Conservation (phyloP, 179 eudicot genomes). For the Spinacia oleracea region DNA sequence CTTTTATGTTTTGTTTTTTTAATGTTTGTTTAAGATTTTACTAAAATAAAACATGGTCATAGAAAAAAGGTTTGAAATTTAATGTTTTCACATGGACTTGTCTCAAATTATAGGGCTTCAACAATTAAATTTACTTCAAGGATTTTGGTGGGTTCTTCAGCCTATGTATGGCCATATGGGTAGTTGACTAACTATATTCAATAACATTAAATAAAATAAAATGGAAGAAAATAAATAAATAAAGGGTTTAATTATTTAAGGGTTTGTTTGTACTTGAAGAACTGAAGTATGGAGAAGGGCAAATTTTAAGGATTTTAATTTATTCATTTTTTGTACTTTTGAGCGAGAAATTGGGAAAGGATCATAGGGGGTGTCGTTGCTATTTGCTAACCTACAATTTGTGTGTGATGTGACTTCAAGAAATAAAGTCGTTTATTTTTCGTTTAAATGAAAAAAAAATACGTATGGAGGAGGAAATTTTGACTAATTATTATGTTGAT, state of each 20-base stretch:
- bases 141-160: not conserved
- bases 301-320: not conserved
- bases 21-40: not conserved
- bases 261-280: not conserved
- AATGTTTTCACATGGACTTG: conserved; percentile 18
- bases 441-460: too few species aligned
- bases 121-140: not conserved
- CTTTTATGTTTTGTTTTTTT: not conserved
- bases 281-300: not conserved
- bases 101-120: not conserved
- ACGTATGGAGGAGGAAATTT: too few species aligned
- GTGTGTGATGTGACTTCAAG: not conserved
- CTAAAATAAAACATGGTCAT: not conserved
- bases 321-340: not conserved
- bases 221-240: not conserved
- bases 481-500: too few species aligned
- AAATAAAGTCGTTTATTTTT: not conserved
- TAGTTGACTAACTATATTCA: too few species aligned
- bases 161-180: not conserved
- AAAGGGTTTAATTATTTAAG: not conserved
- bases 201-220: too few species aligned
- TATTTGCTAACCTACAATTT: not conserved
- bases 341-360: not conserved
- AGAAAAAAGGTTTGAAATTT: not conserved
- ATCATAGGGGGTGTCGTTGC: too few species aligned